Percentiles rank a stretch among this genome's conserved stretches.
Evolutionary conservation across 2,329 filamentous ascomycete species (phyloP).

Genomic region (Orbilia brochopaga): DNA sequence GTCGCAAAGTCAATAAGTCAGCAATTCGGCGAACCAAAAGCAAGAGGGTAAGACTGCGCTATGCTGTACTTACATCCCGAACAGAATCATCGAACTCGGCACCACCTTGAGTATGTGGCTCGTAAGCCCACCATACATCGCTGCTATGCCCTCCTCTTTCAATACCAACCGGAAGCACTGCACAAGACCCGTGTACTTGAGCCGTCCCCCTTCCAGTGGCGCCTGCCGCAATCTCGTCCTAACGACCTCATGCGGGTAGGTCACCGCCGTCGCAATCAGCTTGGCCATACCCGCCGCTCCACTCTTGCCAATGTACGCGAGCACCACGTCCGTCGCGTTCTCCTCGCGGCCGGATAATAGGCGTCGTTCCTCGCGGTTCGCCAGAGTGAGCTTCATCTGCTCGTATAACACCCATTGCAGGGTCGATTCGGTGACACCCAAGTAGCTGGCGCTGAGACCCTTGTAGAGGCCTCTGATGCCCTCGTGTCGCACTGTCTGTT

Average conservation of each 20-base stretch:
- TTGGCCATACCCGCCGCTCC: slow-evolving; percentile 83
- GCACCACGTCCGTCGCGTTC: slow-evolving; percentile 73
- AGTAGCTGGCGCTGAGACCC: slow-evolving; percentile 86
- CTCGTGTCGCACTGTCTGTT: slow-evolving; percentile 79
- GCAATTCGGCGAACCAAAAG: neutral
- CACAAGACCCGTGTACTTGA: slow-evolving; percentile 85
- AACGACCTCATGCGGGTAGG: slow-evolving; percentile 86
- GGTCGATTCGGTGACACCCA: slow-evolving; percentile 88
- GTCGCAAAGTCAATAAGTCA: neutral
- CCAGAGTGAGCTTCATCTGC: slow-evolving; percentile 80
- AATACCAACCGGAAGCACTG: slow-evolving; percentile 89
- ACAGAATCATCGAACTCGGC: slow-evolving; percentile 93
- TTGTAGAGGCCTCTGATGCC: slow-evolving; percentile 84
- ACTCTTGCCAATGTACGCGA: slow-evolving; percentile 79
- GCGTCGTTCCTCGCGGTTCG: slow-evolving; percentile 67
- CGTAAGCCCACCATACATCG: slow-evolving; percentile 87
- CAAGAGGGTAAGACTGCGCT: neutral
- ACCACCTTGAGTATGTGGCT: slow-evolving; percentile 89
- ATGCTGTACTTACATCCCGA: slow-evolving; percentile 72
- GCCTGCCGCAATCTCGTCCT: slow-evolving; percentile 84
- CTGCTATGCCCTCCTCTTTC: slow-evolving; percentile 84
- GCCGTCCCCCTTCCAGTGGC: slow-evolving; percentile 71
- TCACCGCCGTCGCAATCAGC: slow-evolving; percentile 79
- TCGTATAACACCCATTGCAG: slow-evolving; percentile 95
- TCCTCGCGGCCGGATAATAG: slow-evolving; percentile 67